Conservation (phyloP, 2,329 filamentous ascomycete genomes). For the Elsinoe perseae region DNA sequence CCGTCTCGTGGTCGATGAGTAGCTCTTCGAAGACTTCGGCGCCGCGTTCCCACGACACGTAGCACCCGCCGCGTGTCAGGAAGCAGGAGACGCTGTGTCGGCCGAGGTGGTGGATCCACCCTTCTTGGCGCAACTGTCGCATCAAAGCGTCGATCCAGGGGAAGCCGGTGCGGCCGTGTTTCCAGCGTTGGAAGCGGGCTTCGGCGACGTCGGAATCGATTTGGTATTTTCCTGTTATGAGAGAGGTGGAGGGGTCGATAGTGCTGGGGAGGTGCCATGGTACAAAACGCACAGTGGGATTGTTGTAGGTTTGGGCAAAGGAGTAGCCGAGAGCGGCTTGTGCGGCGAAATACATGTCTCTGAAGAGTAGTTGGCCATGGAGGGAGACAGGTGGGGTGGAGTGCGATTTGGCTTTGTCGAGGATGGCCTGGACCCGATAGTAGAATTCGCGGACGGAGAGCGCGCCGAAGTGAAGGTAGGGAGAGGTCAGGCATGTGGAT, state of each 20-base stretch:
- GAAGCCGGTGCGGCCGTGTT: constrained; percentile 61
- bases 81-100: constrained; percentile 74
- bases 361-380: constrained; percentile 65
- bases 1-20: constrained; percentile 65
- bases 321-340: constrained; percentile 59
- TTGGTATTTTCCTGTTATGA: constrained; percentile 53
- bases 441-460: constrained; percentile 65
- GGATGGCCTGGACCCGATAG: constrained; percentile 59
- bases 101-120: constrained; percentile 74
- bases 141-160: constrained; percentile 76
- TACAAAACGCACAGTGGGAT: constrained; percentile 62
- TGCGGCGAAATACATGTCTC: constrained; percentile 77
- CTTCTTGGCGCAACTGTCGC: constrained; percentile 62
- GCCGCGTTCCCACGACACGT: constrained; percentile 70
- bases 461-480: constrained; percentile 66
- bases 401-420: constrained; percentile 51
- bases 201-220: constrained; percentile 58
- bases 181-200: constrained; percentile 61
- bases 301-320: constrained; percentile 59
- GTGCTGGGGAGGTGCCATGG: constrained; percentile 69
- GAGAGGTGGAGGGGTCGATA: constrained; percentile 39
- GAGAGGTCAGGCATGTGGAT: constrained; percentile 64
- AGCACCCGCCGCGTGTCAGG: constrained; percentile 70
- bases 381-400: constrained; percentile 58
- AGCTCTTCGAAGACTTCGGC: constrained; percentile 71